Base-by-base conservation (phyloP, 2,329 filamentous ascomycete genomes). In the Sphaerostilbella broomeana region DNA sequence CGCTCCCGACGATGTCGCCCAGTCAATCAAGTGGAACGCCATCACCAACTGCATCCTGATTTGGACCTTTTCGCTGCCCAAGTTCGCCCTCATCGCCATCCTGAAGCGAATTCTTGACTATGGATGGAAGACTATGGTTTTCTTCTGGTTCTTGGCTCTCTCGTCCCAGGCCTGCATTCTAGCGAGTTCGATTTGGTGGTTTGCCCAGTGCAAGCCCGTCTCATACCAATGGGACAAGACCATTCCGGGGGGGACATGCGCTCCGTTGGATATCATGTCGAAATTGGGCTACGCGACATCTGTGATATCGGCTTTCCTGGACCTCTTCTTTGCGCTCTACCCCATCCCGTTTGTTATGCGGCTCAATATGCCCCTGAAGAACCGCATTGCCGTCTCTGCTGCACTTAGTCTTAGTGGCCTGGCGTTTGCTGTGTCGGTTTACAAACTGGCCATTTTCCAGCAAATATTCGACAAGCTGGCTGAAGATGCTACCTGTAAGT, bases 51-150 rank as follows among this genome's bases (percentile, higher is more conserved):
- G 47, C 7, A 44, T 55, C 12, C 35, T 55, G 8, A 50, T 55
- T 16, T 54, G 50, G 50, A 48, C 50, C 4, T 54, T 55, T 29
- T 54, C 52, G 4, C 40, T 55, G 2, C 52, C 52, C 7, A 55
- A 55, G 6, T 55, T 55, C 31, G 52, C 52, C 34, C 49, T 55
- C 18, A 47, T 55, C 21, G 51, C 52, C 8, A 53, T 49, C 22
- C 44, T 55, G 18, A 55, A 55, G 20, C 46, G 51, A 5, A 55
- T 54, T 15, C 49, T 55, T 34, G 46, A 51, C 29, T 54, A 55
- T 40, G 52, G 52, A 11, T 16, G 34, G 15, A 50, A 51, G 18
- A 55, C 52, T 6, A 46, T 47, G 0, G 44, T 53, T 13, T 26
- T 51, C 4, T 55, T 55, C 29, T 52, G 50, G 50, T 31, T 33